Evolutionary conservation across 2,329 filamentous ascomycete species (phyloP).

Genomic region (Phoma herbarum): DNA sequence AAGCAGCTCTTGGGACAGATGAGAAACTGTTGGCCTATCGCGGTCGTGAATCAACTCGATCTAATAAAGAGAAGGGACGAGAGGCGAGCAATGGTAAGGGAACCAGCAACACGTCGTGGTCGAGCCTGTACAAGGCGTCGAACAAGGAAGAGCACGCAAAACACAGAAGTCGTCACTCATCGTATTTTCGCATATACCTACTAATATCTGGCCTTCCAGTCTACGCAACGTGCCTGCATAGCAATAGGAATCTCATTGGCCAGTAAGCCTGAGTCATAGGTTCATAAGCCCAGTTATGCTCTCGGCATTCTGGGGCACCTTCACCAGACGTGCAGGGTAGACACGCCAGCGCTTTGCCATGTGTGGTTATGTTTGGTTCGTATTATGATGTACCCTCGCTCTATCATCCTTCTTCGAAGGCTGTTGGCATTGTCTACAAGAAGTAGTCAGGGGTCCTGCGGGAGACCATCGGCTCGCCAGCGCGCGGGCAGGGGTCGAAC

Average conservation of each 20-base stretch:
- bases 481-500: constrained; percentile 97
- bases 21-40: neutral
- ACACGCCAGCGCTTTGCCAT: neutral
- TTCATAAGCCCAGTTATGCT: neutral
- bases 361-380: neutral
- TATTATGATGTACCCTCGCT: constrained; percentile 20
- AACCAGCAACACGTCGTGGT: neutral
- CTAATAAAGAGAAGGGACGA: neutral
- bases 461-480: constrained; percentile 98
- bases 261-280: neutral
- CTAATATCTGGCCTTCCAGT: constrained; percentile 1
- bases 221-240: constrained; percentile 6
- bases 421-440: constrained; percentile 68
- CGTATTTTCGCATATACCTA: constrained; percentile 6
- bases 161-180: constrained; percentile 12
- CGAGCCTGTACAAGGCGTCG: neutral
- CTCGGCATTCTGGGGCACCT: neutral
- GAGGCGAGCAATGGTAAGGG: neutral
- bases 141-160: neutral
- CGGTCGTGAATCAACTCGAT: neutral
- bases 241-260: constrained; percentile 4
- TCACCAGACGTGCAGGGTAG: neutral
- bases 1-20: neutral
- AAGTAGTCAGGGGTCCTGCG: constrained; percentile 97
- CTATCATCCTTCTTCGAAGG: constrained; percentile 30